phyloP scores from a whole-genome alignment of 306 rosid species.

The Clitoria ternatea region DNA sequence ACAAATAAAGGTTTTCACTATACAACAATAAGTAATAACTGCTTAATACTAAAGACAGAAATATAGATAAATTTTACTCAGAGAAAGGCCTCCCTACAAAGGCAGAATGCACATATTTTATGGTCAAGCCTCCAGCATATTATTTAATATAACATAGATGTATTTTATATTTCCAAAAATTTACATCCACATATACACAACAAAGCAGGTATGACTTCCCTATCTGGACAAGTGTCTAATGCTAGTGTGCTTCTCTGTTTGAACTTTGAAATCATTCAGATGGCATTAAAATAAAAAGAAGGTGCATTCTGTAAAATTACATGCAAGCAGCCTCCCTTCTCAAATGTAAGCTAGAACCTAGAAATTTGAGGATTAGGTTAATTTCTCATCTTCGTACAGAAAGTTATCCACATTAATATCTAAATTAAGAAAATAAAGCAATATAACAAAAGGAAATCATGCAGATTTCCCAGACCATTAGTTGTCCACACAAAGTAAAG shows the following conservation, averaged over 20 bases:
- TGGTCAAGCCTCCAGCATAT: background rate
- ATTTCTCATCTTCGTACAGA: background rate
- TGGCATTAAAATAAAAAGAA: background rate
- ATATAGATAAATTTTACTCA: background rate
- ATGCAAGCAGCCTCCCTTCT: background rate
- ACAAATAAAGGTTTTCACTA: background rate
- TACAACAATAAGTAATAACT: background rate
- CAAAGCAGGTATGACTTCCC: background rate
- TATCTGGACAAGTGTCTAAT: background rate
- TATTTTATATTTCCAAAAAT: background rate
- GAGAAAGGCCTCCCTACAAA: background rate
- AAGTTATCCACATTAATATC: background rate
- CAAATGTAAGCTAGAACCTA: background rate
- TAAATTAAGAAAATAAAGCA: background rate
- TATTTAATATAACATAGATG: background rate
- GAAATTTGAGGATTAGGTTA: conserved; percentile 10
- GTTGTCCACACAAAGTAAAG: background rate
- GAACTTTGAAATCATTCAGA: background rate
- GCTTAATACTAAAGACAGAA: background rate
- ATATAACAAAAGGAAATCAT: background rate
- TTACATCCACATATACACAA: background rate
- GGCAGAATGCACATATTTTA: background rate
- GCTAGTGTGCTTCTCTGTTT: background rate
- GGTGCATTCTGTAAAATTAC: background rate
- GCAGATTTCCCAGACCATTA: background rate